Conservation (phyloP, 768 basidiomycete species). For the Leccinum imitatum region DNA sequence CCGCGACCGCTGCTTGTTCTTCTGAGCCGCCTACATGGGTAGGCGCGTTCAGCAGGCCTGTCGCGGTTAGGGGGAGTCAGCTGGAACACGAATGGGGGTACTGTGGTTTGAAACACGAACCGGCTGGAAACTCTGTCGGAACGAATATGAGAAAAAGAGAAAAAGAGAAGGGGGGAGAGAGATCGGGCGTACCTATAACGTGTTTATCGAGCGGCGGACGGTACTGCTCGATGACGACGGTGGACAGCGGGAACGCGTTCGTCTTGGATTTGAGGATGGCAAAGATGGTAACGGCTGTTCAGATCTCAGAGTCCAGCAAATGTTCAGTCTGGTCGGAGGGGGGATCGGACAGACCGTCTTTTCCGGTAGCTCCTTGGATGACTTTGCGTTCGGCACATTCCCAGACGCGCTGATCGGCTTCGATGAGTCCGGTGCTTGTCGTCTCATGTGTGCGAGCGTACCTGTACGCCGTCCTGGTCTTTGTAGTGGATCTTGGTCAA, state of each 20-base stretch:
- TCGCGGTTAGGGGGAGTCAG: not conserved
- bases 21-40: not conserved
- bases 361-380: constrained; percentile 70
- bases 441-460: constrained; percentile 23
- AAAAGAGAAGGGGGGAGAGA: accelerated
- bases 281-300: constrained; percentile 86
- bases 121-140: constrained; percentile 55
- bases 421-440: not conserved
- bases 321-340: no score
- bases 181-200: constrained; percentile 58
- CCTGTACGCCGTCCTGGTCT: constrained; percentile 77
- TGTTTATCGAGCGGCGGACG: constrained; percentile 81
- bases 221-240: constrained; percentile 89
- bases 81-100: not conserved
- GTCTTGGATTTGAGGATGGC: constrained; percentile 77
- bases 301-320: no score
- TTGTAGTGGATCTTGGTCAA: constrained; percentile 79
- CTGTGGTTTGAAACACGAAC: constrained; percentile 30
- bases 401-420: constrained; percentile 65
- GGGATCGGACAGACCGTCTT: constrained; percentile 61
- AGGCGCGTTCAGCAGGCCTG: constrained; percentile 81
- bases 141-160: not conserved
- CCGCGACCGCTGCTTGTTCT: constrained; percentile 78
- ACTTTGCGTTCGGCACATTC: constrained; percentile 86
- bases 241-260: constrained; percentile 69